Evolutionary conservation across 2,329 filamentous ascomycete genomes (phyloP).

Genomic region (Arachnomyces sp.): DNA sequence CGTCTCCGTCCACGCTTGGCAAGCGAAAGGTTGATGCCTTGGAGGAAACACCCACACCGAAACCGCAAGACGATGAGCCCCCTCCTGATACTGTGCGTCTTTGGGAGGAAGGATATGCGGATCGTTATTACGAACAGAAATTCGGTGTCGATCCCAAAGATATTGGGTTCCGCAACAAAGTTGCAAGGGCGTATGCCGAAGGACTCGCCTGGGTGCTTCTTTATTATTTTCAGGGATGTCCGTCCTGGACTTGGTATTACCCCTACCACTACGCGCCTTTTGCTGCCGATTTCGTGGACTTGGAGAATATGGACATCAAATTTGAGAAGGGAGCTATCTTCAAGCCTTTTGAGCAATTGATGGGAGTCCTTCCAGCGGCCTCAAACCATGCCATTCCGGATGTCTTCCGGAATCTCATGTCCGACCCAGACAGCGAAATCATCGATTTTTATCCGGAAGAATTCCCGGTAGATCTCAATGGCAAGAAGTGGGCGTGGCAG

Average conservation of each 20-base stretch:
- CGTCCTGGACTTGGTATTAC: slow-evolving; percentile 99
- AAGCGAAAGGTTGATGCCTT: slow-evolving; percentile 63
- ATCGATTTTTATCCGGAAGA: slow-evolving; percentile 97
- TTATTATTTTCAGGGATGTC: slow-evolving; percentile 97
- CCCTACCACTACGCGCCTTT: slow-evolving; percentile 98
- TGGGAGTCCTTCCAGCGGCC: slow-evolving; percentile 92
- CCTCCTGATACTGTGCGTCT: slow-evolving; percentile 75
- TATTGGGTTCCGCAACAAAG: slow-evolving; percentile 76
- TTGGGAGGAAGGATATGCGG: slow-evolving; percentile 93
- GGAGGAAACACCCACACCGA: slow-evolving; percentile 48
- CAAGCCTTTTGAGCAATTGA: slow-evolving; percentile 90
- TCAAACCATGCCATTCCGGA: slow-evolving; percentile 86
- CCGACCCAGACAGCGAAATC: slow-evolving; percentile 76
- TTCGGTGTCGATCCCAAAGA: slow-evolving; percentile 78
- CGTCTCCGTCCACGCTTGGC: slow-evolving; percentile 27
- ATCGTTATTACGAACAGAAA: slow-evolving; percentile 96
- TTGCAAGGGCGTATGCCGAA: slow-evolving; percentile 86
- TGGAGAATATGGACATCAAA: slow-evolving; percentile 67
- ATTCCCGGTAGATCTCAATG: slow-evolving; percentile 88
- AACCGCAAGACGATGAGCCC: slow-evolving; percentile 47
- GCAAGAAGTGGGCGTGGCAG: slow-evolving; percentile 98
- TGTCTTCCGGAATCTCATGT: slow-evolving; percentile 87
- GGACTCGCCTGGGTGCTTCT: slow-evolving; percentile 90
- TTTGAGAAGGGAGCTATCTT: slow-evolving; percentile 84
- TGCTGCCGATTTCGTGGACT: slow-evolving; percentile 83